Percentiles rank a stretch among this genome's conserved stretches.
Conservation (phyloP, 345 rosid genomes). For the Combretum micranthum region DNA sequence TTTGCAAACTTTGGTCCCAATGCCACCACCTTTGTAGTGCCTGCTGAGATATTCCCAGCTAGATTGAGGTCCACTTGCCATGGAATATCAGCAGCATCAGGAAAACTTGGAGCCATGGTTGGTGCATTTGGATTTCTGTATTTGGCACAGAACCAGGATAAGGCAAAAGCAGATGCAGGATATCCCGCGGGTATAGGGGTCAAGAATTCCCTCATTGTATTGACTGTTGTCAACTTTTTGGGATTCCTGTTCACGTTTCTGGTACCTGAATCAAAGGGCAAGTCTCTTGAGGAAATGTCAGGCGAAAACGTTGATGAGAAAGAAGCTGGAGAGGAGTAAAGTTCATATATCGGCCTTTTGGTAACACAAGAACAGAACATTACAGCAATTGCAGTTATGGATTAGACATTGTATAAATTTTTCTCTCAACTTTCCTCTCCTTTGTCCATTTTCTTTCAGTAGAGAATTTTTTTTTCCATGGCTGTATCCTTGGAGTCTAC, state of each 20-base stretch:
- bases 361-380: too few species aligned
- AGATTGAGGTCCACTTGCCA: constrained; percentile 39
- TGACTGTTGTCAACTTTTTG: constrained; percentile 24
- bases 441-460: too few species aligned
- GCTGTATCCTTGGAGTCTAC: too few species aligned
- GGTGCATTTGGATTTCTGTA: constrained; percentile 34
- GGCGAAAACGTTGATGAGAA: constrained; percentile 22
- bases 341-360: too few species aligned
- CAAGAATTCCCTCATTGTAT: constrained; percentile 26
- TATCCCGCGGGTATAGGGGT: constrained; percentile 38
- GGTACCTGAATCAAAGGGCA: too few species aligned
- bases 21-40: constrained; percentile 38
- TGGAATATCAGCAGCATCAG: constrained; percentile 37
- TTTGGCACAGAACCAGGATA: constrained; percentile 26
- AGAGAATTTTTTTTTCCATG: too few species aligned
- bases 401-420: too few species aligned
- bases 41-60: constrained; percentile 38
- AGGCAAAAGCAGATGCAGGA: constrained; percentile 32
- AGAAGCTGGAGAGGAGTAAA: background rate
- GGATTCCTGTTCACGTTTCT: constrained; percentile 29
- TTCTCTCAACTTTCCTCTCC: too few species aligned
- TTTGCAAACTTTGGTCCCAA: constrained; percentile 40
- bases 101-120: constrained; percentile 31
- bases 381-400: too few species aligned
- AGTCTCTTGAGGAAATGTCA: constrained; percentile 38